phyloP scores from a whole-genome alignment of 345 rosid genomes.

The Passiflora organensis region DNA sequence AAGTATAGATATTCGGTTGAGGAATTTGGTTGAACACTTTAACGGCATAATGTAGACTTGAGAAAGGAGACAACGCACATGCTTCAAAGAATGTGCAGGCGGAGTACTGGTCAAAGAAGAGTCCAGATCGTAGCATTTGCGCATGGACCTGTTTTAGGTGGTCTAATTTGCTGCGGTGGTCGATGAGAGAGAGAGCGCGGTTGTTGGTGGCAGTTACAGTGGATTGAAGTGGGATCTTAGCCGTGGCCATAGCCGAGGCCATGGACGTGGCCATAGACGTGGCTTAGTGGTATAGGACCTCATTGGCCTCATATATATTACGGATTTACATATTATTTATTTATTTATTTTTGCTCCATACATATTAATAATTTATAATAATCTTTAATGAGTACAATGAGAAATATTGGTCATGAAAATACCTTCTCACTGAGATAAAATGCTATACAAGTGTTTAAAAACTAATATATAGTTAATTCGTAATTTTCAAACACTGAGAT shows the following conservation, averaged over 20 bases:
- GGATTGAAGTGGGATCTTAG: conserved; percentile 16
- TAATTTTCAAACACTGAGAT: too few relatives aligned
- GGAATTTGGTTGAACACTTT: conserved; percentile 14
- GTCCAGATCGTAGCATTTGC: conserved; percentile 12
- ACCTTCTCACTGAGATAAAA: too few relatives aligned
- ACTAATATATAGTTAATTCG: too few relatives aligned
- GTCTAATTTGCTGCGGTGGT: conserved; percentile 31
- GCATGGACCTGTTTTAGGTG: conserved; percentile 26
- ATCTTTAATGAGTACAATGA: conserved; percentile 49
- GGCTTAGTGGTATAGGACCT: conserved; percentile 40
- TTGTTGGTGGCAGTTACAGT: conserved; percentile 30
- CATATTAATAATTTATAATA: too few relatives aligned
- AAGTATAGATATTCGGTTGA: conserved; percentile 10
- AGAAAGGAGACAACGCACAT: conserved; percentile 5
- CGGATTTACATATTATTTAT: conserved; percentile 43
- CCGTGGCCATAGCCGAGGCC: conserved; percentile 12
- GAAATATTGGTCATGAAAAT: conserved; percentile 40
- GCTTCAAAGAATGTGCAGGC: conserved; percentile 8
- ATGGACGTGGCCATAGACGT: conserved; percentile 35
- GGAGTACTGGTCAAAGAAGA: conserved; percentile 4
- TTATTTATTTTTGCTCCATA: conserved; percentile 56
- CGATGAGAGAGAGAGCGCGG: conserved; percentile 28
- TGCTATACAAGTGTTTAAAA: too few relatives aligned
- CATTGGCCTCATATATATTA: conserved; percentile 38
- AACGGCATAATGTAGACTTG: conserved; percentile 14